Evolutionary conservation across 257 asterid genomes (phyloP).

Genomic region (Capsicum baccatum): DNA sequence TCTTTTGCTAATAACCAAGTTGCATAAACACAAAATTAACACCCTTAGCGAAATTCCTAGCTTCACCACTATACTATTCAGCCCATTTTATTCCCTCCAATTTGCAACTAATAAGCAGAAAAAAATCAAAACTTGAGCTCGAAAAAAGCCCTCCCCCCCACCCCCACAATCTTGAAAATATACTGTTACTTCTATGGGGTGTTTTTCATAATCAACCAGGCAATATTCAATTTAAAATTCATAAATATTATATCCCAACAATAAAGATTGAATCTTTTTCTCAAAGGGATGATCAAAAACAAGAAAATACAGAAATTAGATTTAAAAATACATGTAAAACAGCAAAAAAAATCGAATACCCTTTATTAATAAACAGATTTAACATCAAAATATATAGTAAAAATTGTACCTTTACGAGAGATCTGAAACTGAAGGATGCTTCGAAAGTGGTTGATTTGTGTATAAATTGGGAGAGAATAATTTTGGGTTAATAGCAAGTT

Average conservation of each 20-base stretch:
- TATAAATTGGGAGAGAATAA: not conserved
- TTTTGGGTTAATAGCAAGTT: not conserved
- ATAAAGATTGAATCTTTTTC: not conserved
- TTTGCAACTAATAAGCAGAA: no score
- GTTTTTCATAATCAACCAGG: not conserved
- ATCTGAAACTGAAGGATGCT: conserved; percentile 7
- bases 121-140: not conserved
- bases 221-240: not conserved
- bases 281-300: not conserved
- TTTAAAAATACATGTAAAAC: not conserved
- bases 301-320: not conserved
- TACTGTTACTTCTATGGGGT: not conserved
- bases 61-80: no score
- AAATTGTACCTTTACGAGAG: conserved; percentile 16
- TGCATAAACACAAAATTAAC: no score
- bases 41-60: no score
- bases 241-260: not conserved
- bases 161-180: no score
- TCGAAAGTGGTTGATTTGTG: conserved; percentile 13
- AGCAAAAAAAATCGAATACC: not conserved
- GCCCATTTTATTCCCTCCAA: no score
- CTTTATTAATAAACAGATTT: not conserved
- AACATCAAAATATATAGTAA: not conserved
- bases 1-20: no score
- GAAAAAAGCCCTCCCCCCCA: not conserved